phyloP scores from a whole-genome alignment of 2,329 filamentous ascomycete genomes.

The Byssochlamys sp. region DNA sequence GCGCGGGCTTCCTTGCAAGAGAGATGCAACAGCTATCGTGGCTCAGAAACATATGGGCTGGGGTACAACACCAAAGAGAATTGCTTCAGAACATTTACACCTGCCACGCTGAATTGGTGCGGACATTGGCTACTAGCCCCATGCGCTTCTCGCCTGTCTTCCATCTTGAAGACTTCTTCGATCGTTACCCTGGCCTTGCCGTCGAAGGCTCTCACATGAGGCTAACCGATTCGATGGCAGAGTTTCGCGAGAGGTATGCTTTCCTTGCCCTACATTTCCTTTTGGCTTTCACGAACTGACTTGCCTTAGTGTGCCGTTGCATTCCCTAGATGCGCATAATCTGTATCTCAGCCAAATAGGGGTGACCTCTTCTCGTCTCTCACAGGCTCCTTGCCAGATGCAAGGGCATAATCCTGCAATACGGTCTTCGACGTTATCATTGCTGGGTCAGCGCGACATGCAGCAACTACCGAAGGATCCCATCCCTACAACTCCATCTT shows the following conservation, averaged over 20 bases:
- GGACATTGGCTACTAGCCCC: conserved; percentile 56
- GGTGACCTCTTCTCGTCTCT: conserved; percentile 3
- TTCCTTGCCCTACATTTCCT: not conserved
- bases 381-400: conserved; percentile 2
- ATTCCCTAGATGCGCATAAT: conserved; percentile 4
- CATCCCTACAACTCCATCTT: not conserved
- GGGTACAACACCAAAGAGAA: conserved; percentile 69
- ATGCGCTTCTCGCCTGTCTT: conserved; percentile 71
- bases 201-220: conserved; percentile 69
- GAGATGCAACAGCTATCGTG: conserved; percentile 74
- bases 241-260: conserved; percentile 48
- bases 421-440: not conserved
- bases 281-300: not conserved
- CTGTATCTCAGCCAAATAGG: conserved; percentile 5
- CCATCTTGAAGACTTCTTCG: conserved; percentile 79
- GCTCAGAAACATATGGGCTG: conserved; percentile 65
- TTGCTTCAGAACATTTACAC: conserved; percentile 67
- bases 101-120: conserved; percentile 72
- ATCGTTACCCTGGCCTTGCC: conserved; percentile 62
- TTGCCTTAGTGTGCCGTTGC: conserved; percentile 4
- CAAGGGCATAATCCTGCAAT: conserved; percentile 2
- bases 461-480: conserved; percentile 1
- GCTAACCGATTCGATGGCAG: conserved; percentile 56
- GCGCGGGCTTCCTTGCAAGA: conserved; percentile 60
- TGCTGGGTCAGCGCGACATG: conserved; percentile 1